Conservation (phyloP, 1,284 basidiomycete species). For the Caloboletus inedulis region DNA sequence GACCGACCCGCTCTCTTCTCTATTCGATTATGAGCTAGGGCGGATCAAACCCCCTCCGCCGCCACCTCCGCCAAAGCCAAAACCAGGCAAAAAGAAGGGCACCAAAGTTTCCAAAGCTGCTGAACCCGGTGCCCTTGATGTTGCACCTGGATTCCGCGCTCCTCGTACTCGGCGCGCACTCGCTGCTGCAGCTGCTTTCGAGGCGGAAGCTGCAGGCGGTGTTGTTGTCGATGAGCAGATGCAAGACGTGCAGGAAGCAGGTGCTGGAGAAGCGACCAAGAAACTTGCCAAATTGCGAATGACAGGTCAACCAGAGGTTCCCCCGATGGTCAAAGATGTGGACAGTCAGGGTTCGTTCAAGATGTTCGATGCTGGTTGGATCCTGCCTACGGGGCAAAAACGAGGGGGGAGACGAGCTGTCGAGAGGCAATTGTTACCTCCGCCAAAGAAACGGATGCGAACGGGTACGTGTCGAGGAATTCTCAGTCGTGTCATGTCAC, state of each 20-base stretch:
- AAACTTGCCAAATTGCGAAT: constrained; percentile 18
- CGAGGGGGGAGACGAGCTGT: constrained; percentile 50
- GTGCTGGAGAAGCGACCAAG: constrained; percentile 16
- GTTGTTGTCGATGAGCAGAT: constrained; percentile 4
- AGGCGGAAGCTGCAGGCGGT: constrained; percentile 36
- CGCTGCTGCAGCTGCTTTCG: constrained; percentile 42
- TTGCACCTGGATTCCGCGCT: constrained; percentile 43
- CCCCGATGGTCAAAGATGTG: constrained; percentile 62
- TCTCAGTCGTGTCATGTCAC: background rate
- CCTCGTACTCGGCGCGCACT: constrained; percentile 44
- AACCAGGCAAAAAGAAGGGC: constrained; percentile 35
- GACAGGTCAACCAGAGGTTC: constrained; percentile 37
- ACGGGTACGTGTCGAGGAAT: constrained; percentile 40
- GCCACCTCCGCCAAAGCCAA: constrained; percentile 39
- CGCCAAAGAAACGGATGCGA: constrained; percentile 49
- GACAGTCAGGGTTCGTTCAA: constrained; percentile 74
- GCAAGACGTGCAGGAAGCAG: constrained; percentile 7
- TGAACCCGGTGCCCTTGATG: constrained; percentile 32
- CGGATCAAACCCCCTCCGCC: constrained; percentile 56
- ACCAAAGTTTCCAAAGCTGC: constrained; percentile 29
- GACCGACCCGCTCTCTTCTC: constrained; percentile 57
- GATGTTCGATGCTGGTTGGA: constrained; percentile 88
- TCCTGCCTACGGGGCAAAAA: constrained; percentile 72
- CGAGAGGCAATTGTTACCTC: constrained; percentile 41
- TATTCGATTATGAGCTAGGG: constrained; percentile 68